Base-by-base conservation (phyloP, 768 basidiomycete species). In the Leccinum uliginosum region DNA sequence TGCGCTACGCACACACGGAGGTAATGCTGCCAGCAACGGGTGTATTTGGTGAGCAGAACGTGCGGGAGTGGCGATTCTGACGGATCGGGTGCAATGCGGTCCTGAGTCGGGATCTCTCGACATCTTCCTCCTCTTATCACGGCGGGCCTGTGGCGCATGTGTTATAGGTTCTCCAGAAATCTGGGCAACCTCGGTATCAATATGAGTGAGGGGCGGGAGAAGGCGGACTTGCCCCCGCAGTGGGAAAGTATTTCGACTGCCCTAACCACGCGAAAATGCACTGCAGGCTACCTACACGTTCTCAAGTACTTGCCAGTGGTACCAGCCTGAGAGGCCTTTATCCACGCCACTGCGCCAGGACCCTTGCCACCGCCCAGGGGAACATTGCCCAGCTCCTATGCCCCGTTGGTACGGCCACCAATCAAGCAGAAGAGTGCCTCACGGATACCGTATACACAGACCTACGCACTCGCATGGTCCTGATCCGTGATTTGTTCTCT, bases 1-100 rank as follows among this genome's bases (percentile, higher is more conserved):
- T 54, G 45, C 50, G 11, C 51, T 35, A 32, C 23, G 7, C 52
- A 6, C 55, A 40, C n/a, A 12, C 46, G 63, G 62, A 26, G 26
- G 19, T 34, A 15, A 46, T 2, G 23, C 7, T 38, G 56, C 26
- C 55, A 48, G n/a, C 11, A 27, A 57, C 50, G 26, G 24, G 40
- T 11, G 15, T 5, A 5, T 10, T 46, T 6, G 14, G 3, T n/a
- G 32, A 56, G 24, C 24, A 23, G 12, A 45, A n/a, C 49, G 29
- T 14, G 27, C 46, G 48, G 19, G 26, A 21, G 24, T 34, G 35
- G 38, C 35, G 19, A 19, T 23, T 51, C 53, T 30, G 30, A 40
- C 30, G n/a, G 17, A 19, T 51, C 53, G 45, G 32, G 38, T 58
- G 52, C 45, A 40, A n/a, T 19, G 21, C 44, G 52, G 55, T 34